Conservation (phyloP, 2,329 filamentous ascomycete genomes). For the Trichothecium sympodiale region DNA sequence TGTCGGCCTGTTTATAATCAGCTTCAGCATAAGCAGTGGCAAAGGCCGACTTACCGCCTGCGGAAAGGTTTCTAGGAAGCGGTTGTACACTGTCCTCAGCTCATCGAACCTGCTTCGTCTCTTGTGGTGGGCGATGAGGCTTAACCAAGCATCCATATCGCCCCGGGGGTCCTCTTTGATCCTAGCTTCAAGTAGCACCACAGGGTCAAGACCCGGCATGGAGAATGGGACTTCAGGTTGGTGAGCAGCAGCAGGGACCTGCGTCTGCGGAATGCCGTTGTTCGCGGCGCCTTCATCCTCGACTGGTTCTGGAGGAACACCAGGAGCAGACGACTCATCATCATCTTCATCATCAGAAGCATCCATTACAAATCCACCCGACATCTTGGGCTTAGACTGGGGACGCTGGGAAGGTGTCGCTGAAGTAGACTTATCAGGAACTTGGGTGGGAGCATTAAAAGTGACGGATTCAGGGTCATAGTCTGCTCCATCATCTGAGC, state of each 20-base stretch:
- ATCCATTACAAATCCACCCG: conserved; percentile 48
- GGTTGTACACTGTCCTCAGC: conserved; percentile 67
- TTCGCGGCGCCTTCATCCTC: conserved; percentile 2
- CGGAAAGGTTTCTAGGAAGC: conserved; percentile 81
- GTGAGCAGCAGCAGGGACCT: conserved; percentile 10
- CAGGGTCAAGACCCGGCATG: conserved; percentile 48
- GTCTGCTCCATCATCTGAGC: conserved; percentile 41
- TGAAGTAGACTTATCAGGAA: conserved; percentile 15
- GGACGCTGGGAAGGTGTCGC: conserved; percentile 16
- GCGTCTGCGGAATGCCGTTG: conserved; percentile 8
- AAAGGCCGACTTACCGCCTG: conserved; percentile 60
- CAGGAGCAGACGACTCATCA: conserved; percentile 9
- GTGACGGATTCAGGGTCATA: conserved; percentile 48
- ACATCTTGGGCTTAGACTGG: conserved; percentile 44
- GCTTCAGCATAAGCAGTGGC: neutral
- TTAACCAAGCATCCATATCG: conserved; percentile 84
- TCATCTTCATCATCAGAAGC: conserved; percentile 48
- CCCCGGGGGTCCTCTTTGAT: conserved; percentile 88
- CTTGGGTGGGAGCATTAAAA: conserved; percentile 28
- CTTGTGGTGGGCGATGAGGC: conserved; percentile 75
- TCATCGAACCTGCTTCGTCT: conserved; percentile 74
- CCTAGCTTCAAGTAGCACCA: conserved; percentile 77
- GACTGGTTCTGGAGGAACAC: neutral
- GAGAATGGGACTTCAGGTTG: conserved; percentile 19
- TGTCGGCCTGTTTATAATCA: conserved; percentile 58